Conservation (phyloP, 305 asterid genomes). For the Rubia tinctorum region DNA sequence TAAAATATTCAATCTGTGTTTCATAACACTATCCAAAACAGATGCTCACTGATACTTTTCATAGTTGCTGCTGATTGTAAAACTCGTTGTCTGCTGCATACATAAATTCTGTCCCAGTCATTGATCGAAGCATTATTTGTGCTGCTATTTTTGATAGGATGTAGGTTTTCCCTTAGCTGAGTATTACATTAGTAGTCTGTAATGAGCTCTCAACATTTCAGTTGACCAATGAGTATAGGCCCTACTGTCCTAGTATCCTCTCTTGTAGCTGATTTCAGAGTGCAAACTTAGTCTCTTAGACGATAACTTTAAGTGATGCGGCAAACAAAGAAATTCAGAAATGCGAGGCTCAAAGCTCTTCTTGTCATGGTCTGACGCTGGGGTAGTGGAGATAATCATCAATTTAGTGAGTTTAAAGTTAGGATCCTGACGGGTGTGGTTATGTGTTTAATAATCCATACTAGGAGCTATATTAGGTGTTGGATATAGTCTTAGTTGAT, state of each 20-base stretch:
- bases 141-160: background rate
- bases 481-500: background rate
- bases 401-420: background rate
- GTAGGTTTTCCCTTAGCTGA: background rate
- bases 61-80: background rate
- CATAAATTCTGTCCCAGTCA: background rate
- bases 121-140: background rate
- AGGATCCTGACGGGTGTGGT: background rate
- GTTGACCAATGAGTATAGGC: background rate
- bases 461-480: background rate
- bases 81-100: background rate
- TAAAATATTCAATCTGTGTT: background rate
- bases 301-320: background rate
- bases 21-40: background rate
- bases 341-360: background rate
- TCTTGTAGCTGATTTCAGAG: background rate
- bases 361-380: background rate
- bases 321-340: background rate
- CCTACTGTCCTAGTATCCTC: too few relatives aligned
- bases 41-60: too few relatives aligned
- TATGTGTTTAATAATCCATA: background rate
- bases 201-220: background rate
- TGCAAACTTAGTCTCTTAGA: background rate
- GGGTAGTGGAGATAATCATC: background rate
- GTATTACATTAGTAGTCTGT: background rate